Evolutionary conservation across 2,329 filamentous ascomycete species (phyloP).

Genomic region (Aspergillus sp.): DNA sequence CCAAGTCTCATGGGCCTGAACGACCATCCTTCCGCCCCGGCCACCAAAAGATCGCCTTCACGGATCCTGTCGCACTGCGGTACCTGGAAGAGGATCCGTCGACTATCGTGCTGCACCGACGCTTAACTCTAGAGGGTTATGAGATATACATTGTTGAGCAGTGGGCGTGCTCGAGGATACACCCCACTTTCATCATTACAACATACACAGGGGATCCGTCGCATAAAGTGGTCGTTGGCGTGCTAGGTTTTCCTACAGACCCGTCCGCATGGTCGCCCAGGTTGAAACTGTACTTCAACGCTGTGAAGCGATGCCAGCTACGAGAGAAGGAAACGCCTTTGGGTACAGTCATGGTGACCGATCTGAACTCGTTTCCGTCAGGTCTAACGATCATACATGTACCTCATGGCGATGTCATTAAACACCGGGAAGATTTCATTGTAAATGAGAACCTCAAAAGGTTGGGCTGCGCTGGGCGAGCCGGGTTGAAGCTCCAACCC

Average conservation of each 20-base stretch:
- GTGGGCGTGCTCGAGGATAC: constrained; percentile 89
- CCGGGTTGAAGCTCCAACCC: constrained; percentile 75
- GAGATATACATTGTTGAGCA: constrained; percentile 95
- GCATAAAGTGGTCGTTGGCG: constrained; percentile 74
- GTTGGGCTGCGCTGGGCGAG: constrained; percentile 84
- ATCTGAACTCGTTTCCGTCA: constrained; percentile 87
- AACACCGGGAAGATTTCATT: constrained; percentile 79
- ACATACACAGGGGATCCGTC: constrained; percentile 87
- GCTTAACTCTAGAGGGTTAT: constrained; percentile 72
- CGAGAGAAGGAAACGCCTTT: constrained; percentile 76
- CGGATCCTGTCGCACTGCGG: constrained; percentile 65
- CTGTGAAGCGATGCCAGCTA: constrained; percentile 81
- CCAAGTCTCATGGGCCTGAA: constrained; percentile 17
- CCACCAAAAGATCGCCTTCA: constrained; percentile 62
- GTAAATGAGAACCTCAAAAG: constrained; percentile 94
- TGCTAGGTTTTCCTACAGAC: constrained; percentile 79
- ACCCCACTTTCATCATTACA: constrained; percentile 87
- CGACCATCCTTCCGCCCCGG: constrained; percentile 25
- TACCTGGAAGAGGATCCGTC: constrained; percentile 84
- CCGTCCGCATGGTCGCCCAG: constrained; percentile 76
- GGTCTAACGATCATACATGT: constrained; percentile 88
- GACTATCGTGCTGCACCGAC: constrained; percentile 72
- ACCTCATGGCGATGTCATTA: constrained; percentile 79
- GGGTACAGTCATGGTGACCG: constrained; percentile 90
- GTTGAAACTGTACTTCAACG: constrained; percentile 80